These are phyloP conservation scores for Haplosporangium sp. DNA, from an alignment of 371 early-diverging fungal genomes.

Conservation along the genomic window DNA sequence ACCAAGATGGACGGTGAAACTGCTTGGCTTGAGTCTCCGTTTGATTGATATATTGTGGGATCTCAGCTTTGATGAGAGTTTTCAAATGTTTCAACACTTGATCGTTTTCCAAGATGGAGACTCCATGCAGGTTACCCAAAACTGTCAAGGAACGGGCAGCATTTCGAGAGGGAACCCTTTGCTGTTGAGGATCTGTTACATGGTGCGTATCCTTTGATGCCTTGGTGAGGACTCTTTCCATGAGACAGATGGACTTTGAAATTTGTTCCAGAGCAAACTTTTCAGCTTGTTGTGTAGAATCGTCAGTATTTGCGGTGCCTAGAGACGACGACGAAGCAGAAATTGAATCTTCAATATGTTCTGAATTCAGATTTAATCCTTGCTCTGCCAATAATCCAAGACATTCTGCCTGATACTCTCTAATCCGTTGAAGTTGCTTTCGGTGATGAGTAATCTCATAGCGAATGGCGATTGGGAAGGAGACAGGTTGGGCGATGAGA, in stretches of 20 bases:
- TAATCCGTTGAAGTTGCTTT: constrained; percentile 60
- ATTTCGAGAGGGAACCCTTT: constrained; percentile 22
- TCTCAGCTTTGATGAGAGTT: constrained; percentile 29
- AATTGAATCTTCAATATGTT: constrained; percentile 21
- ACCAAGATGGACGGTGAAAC: constrained; percentile 34
- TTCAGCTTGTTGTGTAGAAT: constrained; percentile 18
- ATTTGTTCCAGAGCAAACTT: constrained; percentile 48
- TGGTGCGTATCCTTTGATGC: constrained; percentile 37
- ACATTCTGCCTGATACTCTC: constrained; percentile 71
- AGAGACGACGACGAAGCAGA: constrained; percentile 8
- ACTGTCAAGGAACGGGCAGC: constrained; percentile 41
- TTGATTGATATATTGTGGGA: constrained; percentile 37
- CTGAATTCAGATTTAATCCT: constrained; percentile 50
- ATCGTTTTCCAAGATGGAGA: constrained; percentile 12
- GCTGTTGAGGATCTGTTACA: constrained; percentile 30
- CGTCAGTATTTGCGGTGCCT: not conserved
- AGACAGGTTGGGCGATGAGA: constrained; percentile 52
- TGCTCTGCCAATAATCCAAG: constrained; percentile 68
- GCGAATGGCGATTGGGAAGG: constrained; percentile 66
- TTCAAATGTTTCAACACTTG: constrained; percentile 31
- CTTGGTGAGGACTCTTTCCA: constrained; percentile 48
- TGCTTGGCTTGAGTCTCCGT: constrained; percentile 35
- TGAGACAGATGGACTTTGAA: constrained; percentile 44
- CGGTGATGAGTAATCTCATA: constrained; percentile 74
- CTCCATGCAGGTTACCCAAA: constrained; percentile 36